Percentiles rank a stretch among this genome's conserved stretches.
Conservation (phyloP, 768 basidiomycete species). For the Panellus pusillus region DNA sequence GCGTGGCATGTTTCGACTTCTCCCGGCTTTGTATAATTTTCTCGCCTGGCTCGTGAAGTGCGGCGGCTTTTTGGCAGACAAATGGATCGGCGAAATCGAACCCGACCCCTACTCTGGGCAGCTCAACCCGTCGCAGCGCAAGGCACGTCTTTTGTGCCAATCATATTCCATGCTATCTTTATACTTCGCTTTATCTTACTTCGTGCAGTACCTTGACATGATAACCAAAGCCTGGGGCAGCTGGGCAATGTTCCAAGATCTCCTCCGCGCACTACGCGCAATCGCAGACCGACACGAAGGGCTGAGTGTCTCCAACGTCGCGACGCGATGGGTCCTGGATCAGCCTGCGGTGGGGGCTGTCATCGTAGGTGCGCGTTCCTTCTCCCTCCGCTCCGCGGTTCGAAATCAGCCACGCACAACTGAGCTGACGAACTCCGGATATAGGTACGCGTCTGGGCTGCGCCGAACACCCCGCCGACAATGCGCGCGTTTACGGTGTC, state of each 20-base stretch:
- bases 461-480: conserved; percentile 72
- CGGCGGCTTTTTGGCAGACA: conserved; percentile 78
- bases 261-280: conserved; percentile 56
- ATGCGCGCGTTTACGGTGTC: conserved; percentile 60
- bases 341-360: conserved; percentile 77
- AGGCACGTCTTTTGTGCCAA: conserved; percentile 44
- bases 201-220: conserved; percentile 76
- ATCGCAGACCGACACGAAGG: conserved; percentile 69
- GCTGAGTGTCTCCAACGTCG: conserved; percentile 73
- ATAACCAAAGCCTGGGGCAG: conserved; percentile 77
- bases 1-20: conserved; percentile 23
- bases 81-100: conserved; percentile 65
- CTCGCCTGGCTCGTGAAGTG: conserved; percentile 48
- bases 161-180: background rate
- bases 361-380: conserved; percentile 62
- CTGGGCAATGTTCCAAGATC: conserved; percentile 73
- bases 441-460: conserved; percentile 73
- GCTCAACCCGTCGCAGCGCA: conserved; percentile 80
- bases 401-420: background rate
- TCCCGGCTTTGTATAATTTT: background rate
- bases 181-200: background rate
- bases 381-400: background rate
- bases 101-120: conserved; percentile 67
- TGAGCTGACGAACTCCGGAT: background rate
- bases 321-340: conserved; percentile 82